These are phyloP conservation scores for Fomitopsis palustris DNA, from an alignment of 1,284 basidiomycete genomes.

Conservation along the genomic window DNA sequence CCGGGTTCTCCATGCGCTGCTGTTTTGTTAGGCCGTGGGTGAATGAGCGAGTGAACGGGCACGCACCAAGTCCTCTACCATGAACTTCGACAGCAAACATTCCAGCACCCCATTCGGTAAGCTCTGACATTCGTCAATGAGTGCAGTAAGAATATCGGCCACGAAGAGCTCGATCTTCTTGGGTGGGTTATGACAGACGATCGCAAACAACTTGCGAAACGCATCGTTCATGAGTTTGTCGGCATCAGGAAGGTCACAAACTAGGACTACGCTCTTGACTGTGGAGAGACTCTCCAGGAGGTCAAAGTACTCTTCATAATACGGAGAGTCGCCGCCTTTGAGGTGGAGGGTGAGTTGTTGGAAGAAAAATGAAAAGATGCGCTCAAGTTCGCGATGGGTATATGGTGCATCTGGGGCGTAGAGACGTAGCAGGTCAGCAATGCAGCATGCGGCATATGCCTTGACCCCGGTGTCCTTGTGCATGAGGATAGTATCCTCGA, in stretches of 20 bases:
- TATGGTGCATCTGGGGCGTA: conserved; percentile 98
- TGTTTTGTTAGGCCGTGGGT: not conserved
- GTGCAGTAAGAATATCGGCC: conserved; percentile 83
- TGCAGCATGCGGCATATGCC: conserved; percentile 89
- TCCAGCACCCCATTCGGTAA: conserved; percentile 82
- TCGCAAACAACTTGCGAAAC: conserved; percentile 80
- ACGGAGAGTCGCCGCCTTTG: conserved; percentile 65
- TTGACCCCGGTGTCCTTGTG: conserved; percentile 96
- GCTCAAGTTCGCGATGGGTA: conserved; percentile 81
- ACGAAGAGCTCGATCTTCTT: conserved; percentile 90
- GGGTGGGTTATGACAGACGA: conserved; percentile 79
- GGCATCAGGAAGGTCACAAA: conserved; percentile 85
- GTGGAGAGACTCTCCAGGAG: conserved; percentile 89
- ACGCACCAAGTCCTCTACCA: conserved; percentile 64
- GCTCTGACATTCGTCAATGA: conserved; percentile 83
- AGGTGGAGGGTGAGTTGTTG: conserved; percentile 77
- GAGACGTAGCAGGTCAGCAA: conserved; percentile 90
- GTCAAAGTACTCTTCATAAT: conserved; percentile 90
- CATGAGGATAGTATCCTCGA: conserved; percentile 76
- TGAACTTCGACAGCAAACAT: conserved; percentile 81
- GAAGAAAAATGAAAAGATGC: conserved; percentile 95
- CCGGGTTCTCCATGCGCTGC: conserved; percentile 72
- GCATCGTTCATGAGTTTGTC: conserved; percentile 85
- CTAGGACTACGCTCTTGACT: conserved; percentile 92
- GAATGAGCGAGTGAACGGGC: not conserved